Base-by-base conservation (phyloP, 192 early-diverging fungal species). In the Podila horticola region DNA sequence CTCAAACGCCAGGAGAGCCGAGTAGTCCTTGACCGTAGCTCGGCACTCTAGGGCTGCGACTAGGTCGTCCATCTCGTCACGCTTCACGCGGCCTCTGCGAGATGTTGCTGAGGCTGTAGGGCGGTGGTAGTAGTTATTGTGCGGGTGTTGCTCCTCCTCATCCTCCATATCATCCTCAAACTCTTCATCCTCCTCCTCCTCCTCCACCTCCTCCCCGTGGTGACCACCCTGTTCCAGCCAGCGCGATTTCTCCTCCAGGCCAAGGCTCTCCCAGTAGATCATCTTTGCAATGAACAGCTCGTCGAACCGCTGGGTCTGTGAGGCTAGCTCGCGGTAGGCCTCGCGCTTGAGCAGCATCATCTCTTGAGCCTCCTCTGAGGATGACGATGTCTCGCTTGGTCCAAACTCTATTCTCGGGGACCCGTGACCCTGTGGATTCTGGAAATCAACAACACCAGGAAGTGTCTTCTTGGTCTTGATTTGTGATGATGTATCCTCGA, bases 251-350 rank as follows among this genome's bases (percentile, higher is more conserved):
- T 79, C 75, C 29, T 79, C 75, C 7, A 41, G 13, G 6, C 62
- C 30, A 17, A 79, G 69, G 10, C 64, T 58, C 51, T 79, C 75
- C 75, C 75, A 79, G 29, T 69, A 55, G 3, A 79, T 79, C 75
- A 79, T 79, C 38, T 79, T 79, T n/a, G 75, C 75, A 13, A 79
- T 71, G 58, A 79, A 79, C 17, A 79, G 24, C 6, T 79, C 75
- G 29, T 79, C 69, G 19, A 58, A 71, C 6, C 75, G 68, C 34
- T 79, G 75, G 0, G 75, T 79, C 57, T 79, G 75, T 0, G 64
- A 79, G 12, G 75, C 69, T 29, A 79, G 65, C 41, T 79, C 75
- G 64, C 71, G 69, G 29, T 71, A 79, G 7, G 75, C 75, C 28
- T 79, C 75, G 7, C 65, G 75, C 30, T 79, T 79, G 57, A 79